Evolutionary conservation across 768 basidiomycete genomes (phyloP).

Genomic region (Cyathus striatus): DNA sequence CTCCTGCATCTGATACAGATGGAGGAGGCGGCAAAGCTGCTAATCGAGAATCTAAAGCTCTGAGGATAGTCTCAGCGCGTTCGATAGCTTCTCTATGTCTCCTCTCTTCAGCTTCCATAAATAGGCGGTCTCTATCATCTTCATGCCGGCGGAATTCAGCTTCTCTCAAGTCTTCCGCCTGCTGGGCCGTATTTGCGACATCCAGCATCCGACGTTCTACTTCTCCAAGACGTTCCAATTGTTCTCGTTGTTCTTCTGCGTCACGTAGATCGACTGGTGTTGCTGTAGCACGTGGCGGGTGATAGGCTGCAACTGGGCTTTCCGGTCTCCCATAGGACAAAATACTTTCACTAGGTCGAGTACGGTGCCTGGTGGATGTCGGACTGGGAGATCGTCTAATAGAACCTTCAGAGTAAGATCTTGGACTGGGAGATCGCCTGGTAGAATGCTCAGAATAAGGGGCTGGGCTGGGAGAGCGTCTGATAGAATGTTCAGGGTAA

Average conservation of each 20-base stretch:
- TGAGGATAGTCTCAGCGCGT: constrained; percentile 41
- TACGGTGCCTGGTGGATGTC: too few species aligned
- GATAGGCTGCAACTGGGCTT: constrained; percentile 8
- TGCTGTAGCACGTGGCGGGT: constrained; percentile 23
- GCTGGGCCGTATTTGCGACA: constrained; percentile 42
- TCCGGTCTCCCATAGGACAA: not conserved
- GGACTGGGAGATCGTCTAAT: too few species aligned
- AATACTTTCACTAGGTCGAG: not conserved
- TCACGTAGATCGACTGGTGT: constrained; percentile 34
- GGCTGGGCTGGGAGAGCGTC: constrained; percentile 4
- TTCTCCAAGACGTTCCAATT: constrained; percentile 51
- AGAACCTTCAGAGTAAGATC: too few species aligned
- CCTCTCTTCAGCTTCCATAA: constrained; percentile 52
- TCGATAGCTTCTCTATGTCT: constrained; percentile 53
- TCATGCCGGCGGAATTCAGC: constrained; percentile 60
- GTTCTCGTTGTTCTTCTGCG: constrained; percentile 45
- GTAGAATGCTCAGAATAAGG: too few species aligned
- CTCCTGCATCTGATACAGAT: constrained; percentile 2
- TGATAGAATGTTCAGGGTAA: not conserved
- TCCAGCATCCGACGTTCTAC: constrained; percentile 46
- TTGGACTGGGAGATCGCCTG: too few species aligned
- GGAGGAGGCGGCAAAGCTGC: constrained; percentile 25
- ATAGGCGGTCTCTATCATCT: constrained; percentile 57
- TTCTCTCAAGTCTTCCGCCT: constrained; percentile 63
- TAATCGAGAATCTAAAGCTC: constrained; percentile 32